phyloP scores from a whole-genome alignment of 768 basidiomycete species.

The Boletus subcaerulescens region DNA sequence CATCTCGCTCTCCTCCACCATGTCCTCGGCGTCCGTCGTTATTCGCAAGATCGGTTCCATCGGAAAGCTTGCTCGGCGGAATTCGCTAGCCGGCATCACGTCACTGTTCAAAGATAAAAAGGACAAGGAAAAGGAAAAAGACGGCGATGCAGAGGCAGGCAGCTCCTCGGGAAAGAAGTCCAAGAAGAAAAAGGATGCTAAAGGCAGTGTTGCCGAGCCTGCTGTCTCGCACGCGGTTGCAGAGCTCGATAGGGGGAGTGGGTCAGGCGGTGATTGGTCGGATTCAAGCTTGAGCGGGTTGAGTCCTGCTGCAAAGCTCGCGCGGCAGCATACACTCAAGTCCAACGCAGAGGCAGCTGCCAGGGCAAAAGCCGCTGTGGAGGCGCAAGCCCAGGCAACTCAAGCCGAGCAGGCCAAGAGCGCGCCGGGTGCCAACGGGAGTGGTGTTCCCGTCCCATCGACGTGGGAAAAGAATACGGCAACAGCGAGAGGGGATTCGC shows the following conservation, averaged over 20 bases:
- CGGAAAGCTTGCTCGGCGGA: conserved; percentile 84
- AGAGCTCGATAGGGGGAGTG: conserved; percentile 67
- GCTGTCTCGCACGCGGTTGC: conserved; percentile 80
- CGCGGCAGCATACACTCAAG: conserved; percentile 88
- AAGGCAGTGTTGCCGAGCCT: conserved; percentile 64
- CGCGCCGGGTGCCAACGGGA: conserved; percentile 25
- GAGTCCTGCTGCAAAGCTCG: conserved; percentile 87
- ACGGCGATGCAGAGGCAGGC: conserved; percentile 34
- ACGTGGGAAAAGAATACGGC: conserved; percentile 85
- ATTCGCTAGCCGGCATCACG: conserved; percentile 88
- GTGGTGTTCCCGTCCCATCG: conserved; percentile 43
- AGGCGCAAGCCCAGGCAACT: conserved; percentile 23
- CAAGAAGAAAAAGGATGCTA: conserved; percentile 53
- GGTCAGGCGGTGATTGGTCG: conserved; percentile 51
- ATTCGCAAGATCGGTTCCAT: conserved; percentile 92
- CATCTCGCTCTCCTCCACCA: conserved; percentile 92
- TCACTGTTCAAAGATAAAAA: conserved; percentile 91
- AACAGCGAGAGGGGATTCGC: conserved; percentile 47
- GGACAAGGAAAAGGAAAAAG: conserved; percentile 34
- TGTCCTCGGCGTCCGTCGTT: conserved; percentile 93
- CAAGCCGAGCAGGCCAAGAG: conserved; percentile 23
- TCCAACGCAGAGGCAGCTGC: conserved; percentile 59
- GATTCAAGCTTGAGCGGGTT: conserved; percentile 63
- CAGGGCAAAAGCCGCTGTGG: conserved; percentile 35
- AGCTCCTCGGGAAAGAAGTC: conserved; percentile 42